Base-by-base conservation (phyloP, 2,329 filamentous ascomycete species). In the Fusarium denticulatum region DNA sequence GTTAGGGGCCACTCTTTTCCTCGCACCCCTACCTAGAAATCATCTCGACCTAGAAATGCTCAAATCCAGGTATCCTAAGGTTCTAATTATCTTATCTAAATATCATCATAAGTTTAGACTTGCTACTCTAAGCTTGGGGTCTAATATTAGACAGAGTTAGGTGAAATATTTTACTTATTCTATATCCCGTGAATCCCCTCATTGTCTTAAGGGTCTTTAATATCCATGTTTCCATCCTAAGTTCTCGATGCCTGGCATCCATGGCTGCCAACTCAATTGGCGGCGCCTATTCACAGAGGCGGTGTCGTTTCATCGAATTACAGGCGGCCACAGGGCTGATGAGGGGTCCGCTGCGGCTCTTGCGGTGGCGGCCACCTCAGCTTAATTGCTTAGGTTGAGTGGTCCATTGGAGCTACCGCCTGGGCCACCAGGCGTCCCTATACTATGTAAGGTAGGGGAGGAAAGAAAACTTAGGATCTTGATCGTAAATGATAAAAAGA, bases 221-320 rank as follows among this genome's bases (percentile, higher is more conserved):
- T 49, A 16, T n/a, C 46, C 46, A n/a, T 47, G 45, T n/a, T 49
- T 32, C 28, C 22, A 18, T 24, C 28, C 18, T 14, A 14, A 49
- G 46, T 49, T 43, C 30, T 62, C 40, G 28, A 47, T 43, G 53
- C 26, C 3, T 30, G 28, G 28, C 7, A 49, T 50, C 46, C 46
- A 34, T 34, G 40, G 56, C 28, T 56, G 49, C 40, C 55, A 58
- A 49, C 63, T 62, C 66, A 62, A 49, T 62, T 65, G 64, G 63
- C 55, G 50, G 56, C 59, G 22, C 26, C 46, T 22, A 61, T 61
- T 34, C 26, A 55, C 56, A 72, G 75, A 72, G 69, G 76, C 76
- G 76, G 76, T 78, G 75, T 78, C 76, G 68, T 53, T 58, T 24
- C 50, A 67, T 71, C 74, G 76, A 74, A 67, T 69, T 76, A 74